Conservation (phyloP, 2,329 filamentous ascomycete species). For the Hyphodiscus sp. region DNA sequence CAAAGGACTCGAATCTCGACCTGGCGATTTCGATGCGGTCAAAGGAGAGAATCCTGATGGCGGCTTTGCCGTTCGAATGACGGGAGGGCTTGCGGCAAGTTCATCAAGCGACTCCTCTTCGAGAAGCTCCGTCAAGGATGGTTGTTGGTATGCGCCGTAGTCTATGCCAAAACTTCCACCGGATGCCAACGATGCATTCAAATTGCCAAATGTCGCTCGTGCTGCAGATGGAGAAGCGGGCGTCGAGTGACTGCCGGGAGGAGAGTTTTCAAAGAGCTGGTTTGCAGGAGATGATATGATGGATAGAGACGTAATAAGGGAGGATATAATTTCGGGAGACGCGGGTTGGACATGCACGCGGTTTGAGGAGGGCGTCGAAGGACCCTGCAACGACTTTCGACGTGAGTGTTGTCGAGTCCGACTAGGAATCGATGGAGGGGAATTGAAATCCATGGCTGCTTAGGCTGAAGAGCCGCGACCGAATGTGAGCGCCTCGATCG, state of each 20-base stretch:
- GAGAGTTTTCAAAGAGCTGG: conserved; percentile 59
- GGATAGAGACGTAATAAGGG: conserved; percentile 62
- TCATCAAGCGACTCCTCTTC: conserved; percentile 50
- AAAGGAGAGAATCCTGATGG: conserved; percentile 68
- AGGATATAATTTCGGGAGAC: conserved; percentile 63
- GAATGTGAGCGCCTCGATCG: conserved; percentile 10
- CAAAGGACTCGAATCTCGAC: conserved; percentile 40
- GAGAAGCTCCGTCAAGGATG: conserved; percentile 42
- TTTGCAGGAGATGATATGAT: conserved; percentile 62
- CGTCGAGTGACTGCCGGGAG: conserved; percentile 11
- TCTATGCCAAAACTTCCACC: conserved; percentile 59
- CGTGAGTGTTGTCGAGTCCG: conserved; percentile 24
- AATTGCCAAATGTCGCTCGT: conserved; percentile 14
- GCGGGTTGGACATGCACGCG: conserved; percentile 29
- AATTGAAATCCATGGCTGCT: conserved; percentile 20
- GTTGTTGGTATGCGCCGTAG: conserved; percentile 58
- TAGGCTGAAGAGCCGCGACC: conserved; percentile 7
- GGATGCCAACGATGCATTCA: conserved; percentile 17
- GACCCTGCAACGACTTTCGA: conserved; percentile 26
- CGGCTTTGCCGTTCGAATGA: conserved; percentile 75
- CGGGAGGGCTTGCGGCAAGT: conserved; percentile 57
- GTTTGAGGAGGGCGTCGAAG: conserved; percentile 23
- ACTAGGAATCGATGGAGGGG: conserved; percentile 25
- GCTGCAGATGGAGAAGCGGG: conserved; percentile 36
- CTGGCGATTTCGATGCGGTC: conserved; percentile 53